These are phyloP conservation scores for Tuber aestivum DNA, from an alignment of 495 filamentous ascomycete genomes.

Conservation along the genomic window DNA sequence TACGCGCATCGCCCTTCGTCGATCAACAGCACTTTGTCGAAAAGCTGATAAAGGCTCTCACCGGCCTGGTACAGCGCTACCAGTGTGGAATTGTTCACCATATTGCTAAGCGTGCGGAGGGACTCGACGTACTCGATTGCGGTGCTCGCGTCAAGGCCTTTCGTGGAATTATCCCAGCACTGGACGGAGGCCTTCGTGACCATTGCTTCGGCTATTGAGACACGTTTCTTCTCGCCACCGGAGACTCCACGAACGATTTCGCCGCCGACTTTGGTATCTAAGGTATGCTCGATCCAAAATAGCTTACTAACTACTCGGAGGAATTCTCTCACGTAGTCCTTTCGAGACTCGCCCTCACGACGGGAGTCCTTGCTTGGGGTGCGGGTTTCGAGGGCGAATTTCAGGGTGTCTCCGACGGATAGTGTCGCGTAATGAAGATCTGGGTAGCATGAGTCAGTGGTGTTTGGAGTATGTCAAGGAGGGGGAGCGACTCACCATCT, in stretches of 20 bases:
- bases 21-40: slow-evolving; percentile 66
- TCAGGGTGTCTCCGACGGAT: slow-evolving; percentile 61
- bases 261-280: slow-evolving; percentile 64
- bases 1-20: slow-evolving; percentile 62
- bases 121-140: slow-evolving; percentile 59
- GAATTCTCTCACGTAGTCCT: slow-evolving; percentile 61
- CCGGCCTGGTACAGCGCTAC: slow-evolving; percentile 70
- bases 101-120: slow-evolving; percentile 58
- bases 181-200: slow-evolving; percentile 59
- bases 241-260: slow-evolving; percentile 61
- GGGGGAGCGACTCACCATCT: slow-evolving; percentile 36
- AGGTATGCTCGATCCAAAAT: slow-evolving; percentile 69
- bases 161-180: slow-evolving; percentile 66
- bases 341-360: slow-evolving; percentile 55
- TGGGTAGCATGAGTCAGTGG: slow-evolving; percentile 22
- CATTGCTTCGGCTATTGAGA: slow-evolving; percentile 64
- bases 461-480: neutral
- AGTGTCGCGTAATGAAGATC: slow-evolving; percentile 72
- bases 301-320: slow-evolving; percentile 65
- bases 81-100: slow-evolving; percentile 55
- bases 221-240: slow-evolving; percentile 69
- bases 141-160: slow-evolving; percentile 62
- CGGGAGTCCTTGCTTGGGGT: slow-evolving; percentile 62
- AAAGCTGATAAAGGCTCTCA: slow-evolving; percentile 61
- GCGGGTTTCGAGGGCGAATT: slow-evolving; percentile 63